Base-by-base conservation (phyloP, 495 filamentous ascomycete genomes). In the Acidomyces sp. region DNA sequence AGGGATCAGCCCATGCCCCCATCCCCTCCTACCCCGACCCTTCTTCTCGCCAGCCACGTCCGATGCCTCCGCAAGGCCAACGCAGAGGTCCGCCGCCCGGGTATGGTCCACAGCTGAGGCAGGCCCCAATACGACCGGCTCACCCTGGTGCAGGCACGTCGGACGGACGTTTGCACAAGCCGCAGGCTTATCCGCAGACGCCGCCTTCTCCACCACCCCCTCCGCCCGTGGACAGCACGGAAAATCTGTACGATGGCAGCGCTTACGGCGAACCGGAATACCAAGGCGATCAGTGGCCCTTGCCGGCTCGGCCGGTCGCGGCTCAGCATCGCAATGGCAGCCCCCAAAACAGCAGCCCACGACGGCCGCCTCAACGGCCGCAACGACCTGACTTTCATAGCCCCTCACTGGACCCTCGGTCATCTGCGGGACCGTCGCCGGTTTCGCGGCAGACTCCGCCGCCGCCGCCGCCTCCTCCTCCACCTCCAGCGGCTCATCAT, bases 171-270 rank as follows among this genome's bases (percentile, higher is more conserved):
- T 24, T 20, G 6, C 34, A n/a, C n/a, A 34, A 31, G 6, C 3
- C 21, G 3, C 34, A 37, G 34, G 19, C 33, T 4, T 34, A 40
- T 34, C 13, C 27, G 13, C 36, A 24, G 22, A 17, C 25, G 9
- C 22, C 12, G 21, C 28, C 28, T 6, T 32, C 4, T 7, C 37
- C 42, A 23, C 28, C 37, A 9, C 36, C 27, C 6, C 37, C 38
- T 7, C 16, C 17, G 2, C 13, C 7, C 12, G 3, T 20, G 7
- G 32, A 37, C 12, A 35, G 24, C 1, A 24, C 27, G 27, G 39
- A 42, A 25, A 45, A 43, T 38, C 36, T 49, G n/a, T 50, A 45
- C 23, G 41, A 50, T 28, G 47, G 47, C 21, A 50, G 41, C 23
- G 47, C 35, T 13, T 50, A 50, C 22, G 47, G 37, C 18, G 47